Evolutionary conservation across 1,139 yeast genomes (phyloP), one percentile per base, ranked within the genome.

Genomic region (Taiozyma sp.): DNA sequence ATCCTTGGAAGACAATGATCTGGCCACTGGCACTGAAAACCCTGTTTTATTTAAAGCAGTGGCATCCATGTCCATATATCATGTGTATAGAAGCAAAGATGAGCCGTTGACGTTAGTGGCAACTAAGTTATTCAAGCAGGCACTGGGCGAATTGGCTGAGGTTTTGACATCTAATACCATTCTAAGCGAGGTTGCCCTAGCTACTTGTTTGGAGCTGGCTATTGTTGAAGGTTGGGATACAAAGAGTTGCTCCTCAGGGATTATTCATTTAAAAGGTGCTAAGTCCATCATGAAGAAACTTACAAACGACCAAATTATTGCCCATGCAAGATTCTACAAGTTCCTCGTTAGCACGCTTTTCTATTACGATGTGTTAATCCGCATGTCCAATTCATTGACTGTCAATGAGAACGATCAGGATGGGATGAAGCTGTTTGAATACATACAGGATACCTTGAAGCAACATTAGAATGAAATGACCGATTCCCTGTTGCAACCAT

Each of bases 141-240:
- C 87, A 39, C 79, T 83, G 52, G 68, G 75, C 41, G 84, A 80
- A 52, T 66, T 83, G 22, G 85, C 84, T 2, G 73, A 77, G 54
- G 86, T 85, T 0, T 68, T 81, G 43, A 74, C 82, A 13, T 64
- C 65, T 43, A 63, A 67, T 34, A 69, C 75, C 3, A 70, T 80
- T 13, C 83, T 84, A 2, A 80, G 81, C n/a, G 87, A 82, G 58
- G 79, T 82, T 26, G 87, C 88, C 1, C 67, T 83, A 32, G 81
- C 85, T 0, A 79, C 87, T 0, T 82, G 88, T 54, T 64, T 83
- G 50, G 79, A 81, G 29, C 68, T 83, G 52, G 83, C 88, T 0
- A 77, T 81, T 47, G 77, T 85, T 46, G 89, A 84, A 62, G 74
- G 84, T 1, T 84, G 88, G 88, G 85, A 81, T 59, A 75, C 83